These are phyloP conservation scores for Mercurialis annua DNA, from an alignment of 345 rosid species.

Conservation along the genomic window DNA sequence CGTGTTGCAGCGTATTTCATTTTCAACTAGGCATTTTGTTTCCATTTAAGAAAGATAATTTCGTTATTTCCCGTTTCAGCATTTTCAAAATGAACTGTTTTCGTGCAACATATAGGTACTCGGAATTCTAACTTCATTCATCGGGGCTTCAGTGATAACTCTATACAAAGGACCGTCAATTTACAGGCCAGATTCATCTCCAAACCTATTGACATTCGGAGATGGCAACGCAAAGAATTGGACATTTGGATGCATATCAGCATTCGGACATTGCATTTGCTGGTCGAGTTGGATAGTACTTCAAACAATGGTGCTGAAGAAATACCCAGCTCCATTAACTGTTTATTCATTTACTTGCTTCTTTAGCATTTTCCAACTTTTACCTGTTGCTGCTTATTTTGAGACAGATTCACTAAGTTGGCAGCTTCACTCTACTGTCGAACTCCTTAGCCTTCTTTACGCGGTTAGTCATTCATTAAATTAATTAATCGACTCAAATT, in stretches of 20 bases:
- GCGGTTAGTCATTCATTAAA: slow-evolving; percentile 41
- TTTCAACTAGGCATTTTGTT: too few relatives aligned
- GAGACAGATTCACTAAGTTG: slow-evolving; percentile 58
- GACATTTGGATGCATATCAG: slow-evolving; percentile 67
- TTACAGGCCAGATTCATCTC: slow-evolving; percentile 32
- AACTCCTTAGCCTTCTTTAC: slow-evolving; percentile 51
- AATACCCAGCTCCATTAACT: slow-evolving; percentile 76
- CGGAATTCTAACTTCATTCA: slow-evolving; percentile 51
- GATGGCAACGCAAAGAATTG: slow-evolving; percentile 48
- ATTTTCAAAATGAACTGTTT: too few relatives aligned
- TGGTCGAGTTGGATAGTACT: slow-evolving; percentile 93
- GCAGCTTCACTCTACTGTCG: slow-evolving; percentile 50
- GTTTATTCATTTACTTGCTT: slow-evolving; percentile 65
- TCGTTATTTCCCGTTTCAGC: too few relatives aligned
- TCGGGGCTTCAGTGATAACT: slow-evolving; percentile 62
- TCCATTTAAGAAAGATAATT: too few relatives aligned
- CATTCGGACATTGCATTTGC: slow-evolving; percentile 71
- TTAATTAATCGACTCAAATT: not conserved
- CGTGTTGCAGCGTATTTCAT: too few relatives aligned
- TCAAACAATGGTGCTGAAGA: slow-evolving; percentile 67
- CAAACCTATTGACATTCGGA: slow-evolving; percentile 21
- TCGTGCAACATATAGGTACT: too few relatives aligned
- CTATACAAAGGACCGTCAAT: slow-evolving; percentile 57
- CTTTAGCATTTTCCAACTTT: slow-evolving; percentile 64
- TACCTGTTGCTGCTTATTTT: slow-evolving; percentile 46